Evolutionary conservation across 768 basidiomycete genomes (phyloP), one percentile per base, ranked within the genome.

Genomic region (Kwoniella dendrophila): DNA sequence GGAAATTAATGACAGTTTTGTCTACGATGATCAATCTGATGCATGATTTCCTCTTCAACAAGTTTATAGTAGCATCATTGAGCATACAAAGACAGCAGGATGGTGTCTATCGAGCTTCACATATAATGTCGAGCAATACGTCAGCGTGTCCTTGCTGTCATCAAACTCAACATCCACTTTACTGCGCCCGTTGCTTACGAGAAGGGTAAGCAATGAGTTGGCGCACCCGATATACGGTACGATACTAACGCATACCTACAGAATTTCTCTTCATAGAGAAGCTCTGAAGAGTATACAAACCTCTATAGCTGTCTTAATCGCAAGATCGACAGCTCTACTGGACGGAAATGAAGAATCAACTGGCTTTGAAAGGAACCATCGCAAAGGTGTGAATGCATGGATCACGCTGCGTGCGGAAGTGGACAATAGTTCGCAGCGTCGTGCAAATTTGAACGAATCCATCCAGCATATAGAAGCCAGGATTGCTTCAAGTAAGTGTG

Each of bases 321-420:
- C 33, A 18, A 27, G 44, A 24, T 48, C 55, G 11, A 43, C 22
- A 38, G 32, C n/a, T 6, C 20, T 53, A 6, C 48, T 64, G 8
- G 20, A 30, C 7, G 47, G 41, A 18, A 18, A 27, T n/a, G 20
- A 11, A 7, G 20, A 16, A 0, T 14, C 41, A 11, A 52, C 27
- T n/a, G 43, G 30, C 6, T 32, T 11, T 27, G n/a, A n/a, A n/a
- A 52, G 14, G 7, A 44, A 22, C 24, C 27, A 5, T 5, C 16
- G 36, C 62, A 16, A 26, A 41, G 59, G 62, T 11, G 11, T 66
- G 12, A 55, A 55, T 16, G 59, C 53, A 12, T 71, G 70, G 70
- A 29, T 70, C 7, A 16, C 34, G 4, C 56, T 74, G 0, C 52
- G 73, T 16, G 66, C 70, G 3, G 68, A 72, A 41, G 58, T 74